These are phyloP conservation scores for Hypoxylon rubiginosum DNA, from an alignment of 2,329 filamentous ascomycete species.

Conservation along the genomic window DNA sequence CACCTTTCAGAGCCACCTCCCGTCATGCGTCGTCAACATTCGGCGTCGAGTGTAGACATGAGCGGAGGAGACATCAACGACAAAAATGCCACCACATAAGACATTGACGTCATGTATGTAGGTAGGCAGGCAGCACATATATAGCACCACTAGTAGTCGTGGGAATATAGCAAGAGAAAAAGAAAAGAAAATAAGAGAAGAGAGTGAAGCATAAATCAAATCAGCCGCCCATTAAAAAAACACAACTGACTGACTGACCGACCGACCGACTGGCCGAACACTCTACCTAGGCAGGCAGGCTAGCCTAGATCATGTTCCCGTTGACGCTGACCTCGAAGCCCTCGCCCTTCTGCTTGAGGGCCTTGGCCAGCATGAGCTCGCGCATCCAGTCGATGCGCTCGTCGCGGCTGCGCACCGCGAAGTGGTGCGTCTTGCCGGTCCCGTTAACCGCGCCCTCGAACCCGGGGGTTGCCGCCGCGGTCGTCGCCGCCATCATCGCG, in stretches of 20 bases:
- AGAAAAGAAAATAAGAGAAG: slow-evolving; percentile 41
- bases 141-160: slow-evolving; percentile 4
- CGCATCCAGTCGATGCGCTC: slow-evolving; percentile 98
- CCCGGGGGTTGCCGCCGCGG: slow-evolving; percentile 46
- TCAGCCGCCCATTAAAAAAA: slow-evolving; percentile 2
- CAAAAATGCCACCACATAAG: slow-evolving; percentile 13
- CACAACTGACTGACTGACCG: neutral
- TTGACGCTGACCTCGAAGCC: slow-evolving; percentile 88
- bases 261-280: no score
- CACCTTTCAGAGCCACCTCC: neutral
- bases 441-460: slow-evolving; percentile 63
- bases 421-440: slow-evolving; percentile 89
- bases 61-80: neutral
- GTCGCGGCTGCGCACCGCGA: slow-evolving; percentile 87
- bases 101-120: slow-evolving; percentile 18
- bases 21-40: slow-evolving; percentile 9
- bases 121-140: slow-evolving; percentile 10
- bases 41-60: neutral
- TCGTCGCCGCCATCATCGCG: no score
- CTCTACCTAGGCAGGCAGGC: no score
- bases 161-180: slow-evolving; percentile 29
- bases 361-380: slow-evolving; percentile 91
- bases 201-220: slow-evolving; percentile 4
- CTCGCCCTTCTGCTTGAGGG: slow-evolving; percentile 84
- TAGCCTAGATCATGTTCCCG: slow-evolving; percentile 76